Percentiles rank a stretch among this genome's conserved stretches.
phyloP scores from a whole-genome alignment of 306 rosid genomes.

The Vachellia pachyceras region DNA sequence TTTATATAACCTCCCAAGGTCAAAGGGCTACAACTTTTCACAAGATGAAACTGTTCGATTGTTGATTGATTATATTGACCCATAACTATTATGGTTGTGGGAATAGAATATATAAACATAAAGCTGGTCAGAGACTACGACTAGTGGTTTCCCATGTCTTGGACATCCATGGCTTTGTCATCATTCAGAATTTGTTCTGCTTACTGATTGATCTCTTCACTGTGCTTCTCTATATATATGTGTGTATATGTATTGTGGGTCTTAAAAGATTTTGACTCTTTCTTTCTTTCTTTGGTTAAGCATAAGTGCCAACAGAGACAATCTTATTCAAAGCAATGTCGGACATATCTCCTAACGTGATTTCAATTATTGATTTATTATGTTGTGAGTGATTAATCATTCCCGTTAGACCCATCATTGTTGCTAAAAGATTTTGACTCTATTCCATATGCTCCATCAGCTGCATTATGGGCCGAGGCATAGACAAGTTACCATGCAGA shows the following conservation, averaged over 20 bases:
- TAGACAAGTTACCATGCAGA: not conserved
- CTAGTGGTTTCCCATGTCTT: constrained; percentile 28
- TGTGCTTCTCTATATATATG: not conserved
- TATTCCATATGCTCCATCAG: not conserved
- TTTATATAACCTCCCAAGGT: constrained; percentile 37
- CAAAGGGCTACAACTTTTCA: constrained; percentile 30
- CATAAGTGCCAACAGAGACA: too few relatives aligned
- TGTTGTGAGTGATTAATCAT: too few relatives aligned
- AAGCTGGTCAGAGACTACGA: not conserved
- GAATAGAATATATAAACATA: constrained; percentile 42
- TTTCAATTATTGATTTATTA: too few relatives aligned
- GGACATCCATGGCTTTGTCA: constrained; percentile 37
- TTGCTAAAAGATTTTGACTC: constrained; percentile 9
- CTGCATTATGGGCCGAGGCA: not conserved
- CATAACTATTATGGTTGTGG: constrained; percentile 17
- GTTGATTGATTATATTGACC: not conserved
- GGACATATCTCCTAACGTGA: too few relatives aligned
- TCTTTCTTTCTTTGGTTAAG: too few relatives aligned
- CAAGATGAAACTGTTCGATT: constrained; percentile 8
- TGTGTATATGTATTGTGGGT: too few relatives aligned
- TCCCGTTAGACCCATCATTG: too few relatives aligned
- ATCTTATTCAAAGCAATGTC: too few relatives aligned
- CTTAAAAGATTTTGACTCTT: too few relatives aligned
- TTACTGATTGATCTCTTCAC: not conserved
- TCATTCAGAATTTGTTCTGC: constrained; percentile 39